A percentile compares a stretch with the other conserved stretches of the same genome.
These are phyloP conservation scores for Metschnikowia kofuensis DNA, from an alignment of 805 yeast species.

Conservation along the genomic window DNA sequence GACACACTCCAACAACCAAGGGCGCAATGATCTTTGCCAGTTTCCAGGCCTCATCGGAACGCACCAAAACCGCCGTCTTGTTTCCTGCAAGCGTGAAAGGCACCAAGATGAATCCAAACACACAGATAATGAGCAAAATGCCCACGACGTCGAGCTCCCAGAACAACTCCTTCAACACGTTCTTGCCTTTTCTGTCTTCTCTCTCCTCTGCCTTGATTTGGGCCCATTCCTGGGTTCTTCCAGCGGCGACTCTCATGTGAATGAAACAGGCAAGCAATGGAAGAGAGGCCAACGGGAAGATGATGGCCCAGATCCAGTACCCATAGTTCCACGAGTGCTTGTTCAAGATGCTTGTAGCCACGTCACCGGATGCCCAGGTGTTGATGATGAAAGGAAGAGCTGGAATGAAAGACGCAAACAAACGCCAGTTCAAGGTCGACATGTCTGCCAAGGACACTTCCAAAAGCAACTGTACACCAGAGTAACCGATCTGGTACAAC, in stretches of 20 bases:
- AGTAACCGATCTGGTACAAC: slow-evolving; percentile 46
- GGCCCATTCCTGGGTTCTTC: slow-evolving; percentile 50
- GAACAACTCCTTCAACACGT: slow-evolving; percentile 37
- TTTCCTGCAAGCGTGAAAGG: slow-evolving; percentile 74
- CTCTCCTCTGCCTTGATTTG: slow-evolving; percentile 39
- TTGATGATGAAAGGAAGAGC: slow-evolving; percentile 72
- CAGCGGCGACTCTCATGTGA: slow-evolving; percentile 56
- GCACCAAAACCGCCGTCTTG: slow-evolving; percentile 15
- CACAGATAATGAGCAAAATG: slow-evolving; percentile 49
- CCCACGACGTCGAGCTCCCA: slow-evolving; percentile 71
- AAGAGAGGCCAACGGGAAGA: slow-evolving; percentile 62
- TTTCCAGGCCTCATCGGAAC: slow-evolving; percentile 47
- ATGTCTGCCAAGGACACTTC: slow-evolving; percentile 63
- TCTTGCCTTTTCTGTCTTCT: slow-evolving; percentile 19
- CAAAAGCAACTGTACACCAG: slow-evolving; percentile 58
- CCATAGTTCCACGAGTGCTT: slow-evolving; percentile 64
- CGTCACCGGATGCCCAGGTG: slow-evolving; percentile 72
- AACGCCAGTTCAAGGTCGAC: slow-evolving; percentile 69
- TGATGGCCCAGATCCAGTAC: slow-evolving; percentile 77
- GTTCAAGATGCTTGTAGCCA: slow-evolving; percentile 38
- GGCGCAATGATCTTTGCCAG: slow-evolving; percentile 65
- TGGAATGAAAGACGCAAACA: slow-evolving; percentile 61
- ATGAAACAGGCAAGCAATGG: slow-evolving; percentile 54
- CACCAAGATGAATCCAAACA: slow-evolving; percentile 61
- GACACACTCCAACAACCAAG: slow-evolving; percentile 59